Conservation (phyloP, 129 eudicot genomes). For the Heracleum sosnowskyi region DNA sequence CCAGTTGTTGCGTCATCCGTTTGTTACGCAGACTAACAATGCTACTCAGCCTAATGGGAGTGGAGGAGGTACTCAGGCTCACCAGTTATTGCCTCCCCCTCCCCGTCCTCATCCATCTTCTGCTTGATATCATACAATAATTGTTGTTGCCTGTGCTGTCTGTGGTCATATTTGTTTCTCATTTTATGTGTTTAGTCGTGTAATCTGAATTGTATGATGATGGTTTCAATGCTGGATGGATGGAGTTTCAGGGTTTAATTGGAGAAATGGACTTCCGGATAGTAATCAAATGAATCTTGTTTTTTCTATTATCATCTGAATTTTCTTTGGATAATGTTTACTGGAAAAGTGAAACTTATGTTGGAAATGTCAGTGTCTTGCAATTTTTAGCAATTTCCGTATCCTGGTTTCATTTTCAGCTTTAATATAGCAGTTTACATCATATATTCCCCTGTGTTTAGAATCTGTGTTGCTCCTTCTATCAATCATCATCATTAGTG, state of each 20-base stretch:
- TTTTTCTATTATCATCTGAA: not conserved
- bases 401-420: not conserved
- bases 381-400: not conserved
- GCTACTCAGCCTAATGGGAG: constrained; percentile 8
- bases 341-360: not conserved
- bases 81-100: constrained; percentile 44
- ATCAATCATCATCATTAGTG: not conserved
- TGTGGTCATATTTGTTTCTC: not conserved
- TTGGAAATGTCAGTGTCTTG: not conserved
- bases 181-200: constrained; percentile 7
- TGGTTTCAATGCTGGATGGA: constrained; percentile 6
- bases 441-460: not conserved
- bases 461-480: not conserved
- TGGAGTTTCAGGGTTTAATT: not conserved
- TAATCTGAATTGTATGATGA: constrained; percentile 14
- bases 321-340: not conserved
- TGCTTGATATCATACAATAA: constrained; percentile 10
- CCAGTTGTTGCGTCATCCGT: constrained; percentile 42
- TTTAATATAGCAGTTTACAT: not conserved
- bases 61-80: constrained; percentile 15
- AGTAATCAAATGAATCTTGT: constrained; percentile 8
- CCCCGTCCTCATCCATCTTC: constrained; percentile 28
- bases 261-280: constrained; percentile 1
- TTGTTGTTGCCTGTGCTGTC: constrained; percentile 5
- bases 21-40: constrained; percentile 15